Base-by-base conservation (phyloP, 495 filamentous ascomycete genomes). In the Penicillium steckii region DNA sequence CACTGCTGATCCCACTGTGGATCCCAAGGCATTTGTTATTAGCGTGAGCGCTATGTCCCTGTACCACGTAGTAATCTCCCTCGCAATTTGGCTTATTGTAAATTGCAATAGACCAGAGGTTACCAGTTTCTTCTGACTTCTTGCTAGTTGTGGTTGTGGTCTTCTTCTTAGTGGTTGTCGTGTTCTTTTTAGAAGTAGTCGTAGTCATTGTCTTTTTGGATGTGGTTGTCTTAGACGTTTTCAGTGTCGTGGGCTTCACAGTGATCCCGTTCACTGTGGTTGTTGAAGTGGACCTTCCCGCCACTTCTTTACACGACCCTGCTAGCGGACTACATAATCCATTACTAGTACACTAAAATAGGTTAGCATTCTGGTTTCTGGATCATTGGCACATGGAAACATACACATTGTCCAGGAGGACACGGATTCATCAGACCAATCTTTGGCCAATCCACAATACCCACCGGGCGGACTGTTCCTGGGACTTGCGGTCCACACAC, bases 401-500 rank as follows among this genome's bases (percentile, higher is more conserved):
- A 47, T 45, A 62, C 56, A 50, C 52, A 62, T 47, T 62, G 41
- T 21, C 32, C 46, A 2, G 18, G 12, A 7, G 52, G 56, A 12
- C 59, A 62, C 3, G 49, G 56, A 33, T 59, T 62, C n/a, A 62
- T 9, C 21, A 27, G 19, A n/a, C 40, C 6, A 5, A 62, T 27
- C 3, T 40, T n/a, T 0, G 38, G 22, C 33, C 47, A 56, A 6
- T 35, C 29, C 9, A 1, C 9, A 2, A 56, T 52, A 12, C 35
- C 24, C 9, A 1, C 8, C 2, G 59, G 59, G 12, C 49, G 48
- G 8, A 30, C 21, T 9, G 59, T 53, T 6, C 59, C 56, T 12
- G 59, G 56, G 15, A 59, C 56, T 10, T 56, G 59, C 3, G 59
- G 59, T 17, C 59, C 59, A 46, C 59, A 62, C n/a, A 46, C 47